phyloP scores from a whole-genome alignment of 1,284 basidiomycete genomes.

The Pyrrhoderma noxium region DNA sequence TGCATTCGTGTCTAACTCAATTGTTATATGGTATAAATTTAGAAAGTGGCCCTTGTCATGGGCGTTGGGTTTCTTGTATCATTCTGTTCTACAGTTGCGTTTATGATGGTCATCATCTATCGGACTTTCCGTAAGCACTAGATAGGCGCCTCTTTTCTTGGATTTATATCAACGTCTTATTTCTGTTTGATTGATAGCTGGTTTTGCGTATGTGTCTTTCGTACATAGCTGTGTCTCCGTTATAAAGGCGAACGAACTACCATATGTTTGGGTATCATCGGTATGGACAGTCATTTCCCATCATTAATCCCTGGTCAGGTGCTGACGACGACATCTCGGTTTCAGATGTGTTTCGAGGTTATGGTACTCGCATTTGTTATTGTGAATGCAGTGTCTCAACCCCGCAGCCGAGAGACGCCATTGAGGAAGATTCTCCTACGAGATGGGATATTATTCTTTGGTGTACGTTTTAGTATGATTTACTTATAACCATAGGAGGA shows the following conservation, averaged over 20 bases:
- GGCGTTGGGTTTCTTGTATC: conserved; percentile 5
- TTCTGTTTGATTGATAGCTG: conserved; percentile 1
- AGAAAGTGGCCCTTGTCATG: conserved; percentile 7
- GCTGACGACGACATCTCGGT: not conserved
- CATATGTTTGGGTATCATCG: conserved; percentile 15
- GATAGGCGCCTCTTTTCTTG: not conserved
- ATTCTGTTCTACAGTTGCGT: conserved; percentile 4
- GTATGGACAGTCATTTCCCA: conserved; percentile 11
- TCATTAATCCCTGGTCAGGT: not conserved
- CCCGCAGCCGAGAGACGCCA: conserved; percentile 14
- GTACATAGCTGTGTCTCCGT: conserved; percentile 6
- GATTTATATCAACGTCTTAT: not conserved
- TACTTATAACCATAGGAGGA: too few relatives aligned
- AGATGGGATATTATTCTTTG: conserved; percentile 22
- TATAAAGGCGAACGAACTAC: not conserved
- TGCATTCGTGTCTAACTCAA: not conserved
- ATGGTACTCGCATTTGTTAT: conserved; percentile 17
- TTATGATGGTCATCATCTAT: conserved; percentile 2
- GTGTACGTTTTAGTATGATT: conserved; percentile 12
- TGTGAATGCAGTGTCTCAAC: conserved; percentile 20
- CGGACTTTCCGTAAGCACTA: conserved; percentile 3
- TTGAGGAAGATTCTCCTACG: conserved; percentile 16
- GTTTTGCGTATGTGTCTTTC: not conserved
- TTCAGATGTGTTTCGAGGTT: conserved; percentile 21
- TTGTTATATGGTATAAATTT: not conserved